Conservation (phyloP, 441 rosid species). For the Jatropha podagrica region DNA sequence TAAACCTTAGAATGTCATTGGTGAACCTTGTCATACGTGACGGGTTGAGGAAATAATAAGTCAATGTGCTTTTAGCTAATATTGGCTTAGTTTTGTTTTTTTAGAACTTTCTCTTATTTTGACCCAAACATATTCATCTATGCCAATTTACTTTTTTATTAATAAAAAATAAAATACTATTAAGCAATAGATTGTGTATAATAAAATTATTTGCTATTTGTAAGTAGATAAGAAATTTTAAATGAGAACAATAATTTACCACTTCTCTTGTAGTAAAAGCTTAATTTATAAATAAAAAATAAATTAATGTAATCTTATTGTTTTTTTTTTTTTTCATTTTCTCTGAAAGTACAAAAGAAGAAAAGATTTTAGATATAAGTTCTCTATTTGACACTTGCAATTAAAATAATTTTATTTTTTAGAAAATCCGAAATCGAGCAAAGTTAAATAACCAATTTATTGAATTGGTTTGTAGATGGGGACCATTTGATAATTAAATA, state of each 20-base stretch:
- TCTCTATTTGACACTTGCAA: not conserved
- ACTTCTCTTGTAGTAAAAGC: too few relatives aligned
- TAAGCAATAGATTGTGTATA: too few relatives aligned
- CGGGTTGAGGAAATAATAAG: not conserved
- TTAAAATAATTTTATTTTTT: not conserved
- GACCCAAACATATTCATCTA: slow-evolving; percentile 21
- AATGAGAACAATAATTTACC: too few relatives aligned
- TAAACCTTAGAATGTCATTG: not conserved
- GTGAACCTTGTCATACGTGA: not conserved
- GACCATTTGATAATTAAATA: slow-evolving; percentile 5
- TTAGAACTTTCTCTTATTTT: slow-evolving; percentile 17
- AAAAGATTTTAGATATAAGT: too few relatives aligned
- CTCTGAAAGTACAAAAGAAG: too few relatives aligned
- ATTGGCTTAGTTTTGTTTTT: slow-evolving; percentile 16
- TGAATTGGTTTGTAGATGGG: not conserved
- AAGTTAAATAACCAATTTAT: not conserved
- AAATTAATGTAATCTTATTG: too few relatives aligned
- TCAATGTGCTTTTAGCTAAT: slow-evolving; percentile 19
- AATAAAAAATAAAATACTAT: too few relatives aligned
- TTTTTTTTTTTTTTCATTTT: too few relatives aligned
- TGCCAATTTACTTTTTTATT: not conserved
- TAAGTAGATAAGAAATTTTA: too few relatives aligned
- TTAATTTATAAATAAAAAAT: too few relatives aligned
- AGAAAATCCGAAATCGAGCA: too few relatives aligned
- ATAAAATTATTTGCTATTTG: too few relatives aligned